Conservation (phyloP, 2,329 filamentous ascomycete species). For the Fusarium compactum region DNA sequence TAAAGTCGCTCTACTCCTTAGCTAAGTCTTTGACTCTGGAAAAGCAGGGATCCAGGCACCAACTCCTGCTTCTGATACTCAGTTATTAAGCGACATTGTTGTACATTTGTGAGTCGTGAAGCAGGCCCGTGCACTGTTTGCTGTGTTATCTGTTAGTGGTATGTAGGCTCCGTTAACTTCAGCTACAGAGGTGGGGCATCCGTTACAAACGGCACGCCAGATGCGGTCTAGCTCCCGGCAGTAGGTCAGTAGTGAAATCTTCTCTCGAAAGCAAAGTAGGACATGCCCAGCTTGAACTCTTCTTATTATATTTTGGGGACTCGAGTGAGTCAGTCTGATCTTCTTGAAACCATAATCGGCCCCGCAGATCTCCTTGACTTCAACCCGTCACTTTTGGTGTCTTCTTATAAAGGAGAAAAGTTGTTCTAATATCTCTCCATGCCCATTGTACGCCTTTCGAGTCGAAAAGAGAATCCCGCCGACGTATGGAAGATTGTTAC, state of each 20-base stretch:
- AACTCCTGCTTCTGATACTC: background rate
- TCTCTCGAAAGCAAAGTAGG: conserved; percentile 31
- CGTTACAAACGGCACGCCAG: conserved; percentile 16
- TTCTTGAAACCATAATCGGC: background rate
- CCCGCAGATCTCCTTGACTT: background rate
- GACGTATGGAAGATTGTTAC: background rate
- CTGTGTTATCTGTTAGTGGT: background rate
- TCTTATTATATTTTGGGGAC: conserved; percentile 1
- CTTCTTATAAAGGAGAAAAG: background rate
- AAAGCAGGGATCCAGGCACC: no score
- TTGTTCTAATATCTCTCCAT: background rate
- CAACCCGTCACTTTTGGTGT: background rate
- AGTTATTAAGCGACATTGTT: background rate
- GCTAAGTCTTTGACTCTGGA: background rate
- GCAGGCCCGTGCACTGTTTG: background rate
- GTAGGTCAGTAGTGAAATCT: conserved; percentile 31
- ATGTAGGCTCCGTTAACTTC: background rate
- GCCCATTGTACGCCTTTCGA: background rate
- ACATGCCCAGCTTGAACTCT: conserved; percentile 26
- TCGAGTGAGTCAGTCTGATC: background rate
- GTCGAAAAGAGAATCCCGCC: background rate
- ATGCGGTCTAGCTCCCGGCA: conserved; percentile 19
- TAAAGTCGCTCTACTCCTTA: background rate
- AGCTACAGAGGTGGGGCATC: background rate
- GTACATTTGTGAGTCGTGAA: background rate